Base-by-base conservation (phyloP, 2,329 filamentous ascomycete genomes). In the Aureobasidium mangrovei region DNA sequence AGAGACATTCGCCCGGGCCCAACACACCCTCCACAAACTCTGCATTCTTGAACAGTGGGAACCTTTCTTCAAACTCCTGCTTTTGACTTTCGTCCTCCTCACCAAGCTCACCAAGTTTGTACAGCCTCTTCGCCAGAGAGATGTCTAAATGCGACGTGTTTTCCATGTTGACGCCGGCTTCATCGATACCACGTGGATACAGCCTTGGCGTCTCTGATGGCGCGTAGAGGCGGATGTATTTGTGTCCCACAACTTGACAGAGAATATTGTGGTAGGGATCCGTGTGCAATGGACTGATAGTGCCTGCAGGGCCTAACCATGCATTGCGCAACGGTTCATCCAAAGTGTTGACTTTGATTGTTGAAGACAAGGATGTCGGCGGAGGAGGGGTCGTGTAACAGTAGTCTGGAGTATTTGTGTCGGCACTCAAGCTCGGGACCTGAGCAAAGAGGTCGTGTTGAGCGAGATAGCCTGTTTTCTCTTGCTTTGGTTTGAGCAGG, bases 241-340 rank as follows among this genome's bases (percentile, higher is more conserved):
- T 98, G 55, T 80, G 77, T 0, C 93, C 93, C 0, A 95, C 87
- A 0, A 94, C 86, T 68, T 97, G 93, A 27, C 84, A 84, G 4
- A 97, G 79, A 45, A 97, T 81, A 65, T 97, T 97, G 66, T 96
- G 88, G 67, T 96, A 94, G 1, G 87, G 88, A 64, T 97, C 93
- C 1, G 89, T 94, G 68, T 98, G 93, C 0, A 97, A 75, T 1
- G 93, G 93, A 0, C 90, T 95, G 59, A 95, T 91, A 0, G 93
- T 97, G 47, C 83, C 84, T 0, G 83, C 75, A 0, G 93, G 93
- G 0, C 93, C 93, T 59, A 97, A 85, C 93, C 93, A 98, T 6
- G 88, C 90, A 69, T 97, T 95, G 18, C 94, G 76, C 41, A 86
- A 74, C 0, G 88, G 88, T 26, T 81, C 77, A 7, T 70, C 65